These are phyloP conservation scores for Verticillium isaacii DNA, from an alignment of 2,329 filamentous ascomycete genomes.

Conservation along the genomic window DNA sequence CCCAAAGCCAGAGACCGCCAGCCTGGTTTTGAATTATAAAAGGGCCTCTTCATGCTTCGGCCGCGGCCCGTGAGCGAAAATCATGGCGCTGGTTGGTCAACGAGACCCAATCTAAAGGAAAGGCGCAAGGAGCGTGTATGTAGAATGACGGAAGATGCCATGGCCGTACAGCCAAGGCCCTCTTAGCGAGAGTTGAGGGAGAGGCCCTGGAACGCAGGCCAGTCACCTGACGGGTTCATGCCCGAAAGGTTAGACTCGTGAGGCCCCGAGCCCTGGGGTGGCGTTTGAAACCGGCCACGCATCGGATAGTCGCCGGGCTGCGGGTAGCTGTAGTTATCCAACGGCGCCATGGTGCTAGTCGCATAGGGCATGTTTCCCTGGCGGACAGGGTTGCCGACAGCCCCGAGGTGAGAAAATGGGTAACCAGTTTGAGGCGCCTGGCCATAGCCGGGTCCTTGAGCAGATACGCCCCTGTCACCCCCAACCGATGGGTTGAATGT, in stretches of 20 bases:
- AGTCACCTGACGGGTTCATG: constrained; percentile 43
- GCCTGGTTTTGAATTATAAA: not conserved
- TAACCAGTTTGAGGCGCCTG: constrained; percentile 24
- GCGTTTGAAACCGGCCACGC: constrained; percentile 41
- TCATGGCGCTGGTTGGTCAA: not conserved
- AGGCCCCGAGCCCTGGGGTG: constrained; percentile 25
- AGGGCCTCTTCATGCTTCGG: not conserved
- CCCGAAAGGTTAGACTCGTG: constrained; percentile 17
- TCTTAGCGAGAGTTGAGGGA: constrained; percentile 61
- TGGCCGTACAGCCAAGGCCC: not conserved
- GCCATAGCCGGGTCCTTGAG: constrained; percentile 29
- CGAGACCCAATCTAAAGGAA: not conserved
- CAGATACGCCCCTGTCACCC: constrained; percentile 31
- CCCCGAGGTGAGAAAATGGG: constrained; percentile 20
- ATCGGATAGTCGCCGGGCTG: constrained; percentile 39
- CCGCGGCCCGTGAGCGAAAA: not conserved
- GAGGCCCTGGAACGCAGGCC: constrained; percentile 65
- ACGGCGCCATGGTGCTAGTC: constrained; percentile 30
- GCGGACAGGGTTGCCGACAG: constrained; percentile 23
- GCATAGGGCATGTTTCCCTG: constrained; percentile 31
- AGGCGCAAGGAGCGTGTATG: not conserved
- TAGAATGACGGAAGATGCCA: not conserved
- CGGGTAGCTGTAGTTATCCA: constrained; percentile 40
- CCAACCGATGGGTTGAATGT: constrained; percentile 36
- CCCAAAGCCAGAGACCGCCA: not conserved